Evolutionary conservation across 139 green algal species (phyloP), one percentile per base, ranked within the genome.

Genomic region (Chlamydomonas schloesseri): DNA sequence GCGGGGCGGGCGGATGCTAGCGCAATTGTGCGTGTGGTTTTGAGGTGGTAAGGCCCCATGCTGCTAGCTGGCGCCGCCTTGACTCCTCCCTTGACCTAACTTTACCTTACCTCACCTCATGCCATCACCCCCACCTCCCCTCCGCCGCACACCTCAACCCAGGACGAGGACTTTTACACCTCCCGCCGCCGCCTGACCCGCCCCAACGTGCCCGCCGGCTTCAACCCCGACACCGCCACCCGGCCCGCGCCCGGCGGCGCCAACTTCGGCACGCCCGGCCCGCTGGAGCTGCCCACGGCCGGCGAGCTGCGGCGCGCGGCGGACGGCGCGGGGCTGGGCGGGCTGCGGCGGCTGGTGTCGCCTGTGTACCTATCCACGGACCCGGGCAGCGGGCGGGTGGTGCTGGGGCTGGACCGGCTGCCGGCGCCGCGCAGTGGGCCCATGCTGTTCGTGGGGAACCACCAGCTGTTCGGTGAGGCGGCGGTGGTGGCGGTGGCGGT

Each of bases 391-490:
- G 93, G 94, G 42, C 75, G 76, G 29, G 31, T 88, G 73, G 36
- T 67, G 60, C 84, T 71, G 84, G 88, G 90, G 0, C 71, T 93
- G 60, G 84, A 36, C 34, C 78, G 60, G 15, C 77, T 90, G 64
- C 82, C 89, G 37, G 8, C 24, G 13, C 37, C 42, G 26, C 53
- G 47, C 28, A 26, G 15, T 34, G 87, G 94, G 31, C 96, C 96
- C 1, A 50, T 98, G 37, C 90, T 98, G 86, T 93, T 99, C 57
- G 94, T 99, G 42, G 97, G 97, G 82, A 99, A 99, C 91, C 97
- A 99, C 92, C 96, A 98, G 79, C 93, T 94, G 2, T 92, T 96
- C 71, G 94, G 60, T 67, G 60, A 67, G 60, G 21, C 21, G 60
- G 60, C 2, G 18, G 55, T 8, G 55, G 55, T 13, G 53, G 53